These are phyloP conservation scores for Panaeolus cyanescens DNA, from an alignment of 768 basidiomycete species.

Conservation along the genomic window DNA sequence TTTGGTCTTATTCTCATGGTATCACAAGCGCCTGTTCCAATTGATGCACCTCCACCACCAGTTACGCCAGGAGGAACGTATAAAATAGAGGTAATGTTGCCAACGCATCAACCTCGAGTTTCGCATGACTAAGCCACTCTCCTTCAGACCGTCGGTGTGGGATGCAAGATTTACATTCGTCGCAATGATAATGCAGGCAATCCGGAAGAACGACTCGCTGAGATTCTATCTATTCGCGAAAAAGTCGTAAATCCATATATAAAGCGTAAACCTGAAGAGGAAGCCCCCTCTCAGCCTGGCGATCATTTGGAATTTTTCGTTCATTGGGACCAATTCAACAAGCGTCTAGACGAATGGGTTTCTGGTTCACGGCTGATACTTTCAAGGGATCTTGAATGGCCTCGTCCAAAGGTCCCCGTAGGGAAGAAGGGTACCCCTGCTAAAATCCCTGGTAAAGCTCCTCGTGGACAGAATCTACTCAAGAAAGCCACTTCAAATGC, in stretches of 20 bases:
- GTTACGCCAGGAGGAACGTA: slow-evolving; percentile 78
- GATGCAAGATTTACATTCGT: slow-evolving; percentile 93
- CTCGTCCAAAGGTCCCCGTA: slow-evolving; percentile 73
- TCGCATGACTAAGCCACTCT: slow-evolving; percentile 32
- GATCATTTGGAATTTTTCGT: slow-evolving; percentile 95
- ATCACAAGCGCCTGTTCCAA: slow-evolving; percentile 39
- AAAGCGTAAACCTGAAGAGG: slow-evolving; percentile 49
- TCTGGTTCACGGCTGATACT: slow-evolving; percentile 84
- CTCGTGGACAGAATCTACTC: slow-evolving; percentile 58
- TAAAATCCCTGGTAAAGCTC: slow-evolving; percentile 66
- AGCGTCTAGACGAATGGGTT: slow-evolving; percentile 98
- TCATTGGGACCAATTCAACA: slow-evolving; percentile 99
- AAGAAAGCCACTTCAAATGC: slow-evolving; percentile 74
- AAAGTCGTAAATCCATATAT: slow-evolving; percentile 69
- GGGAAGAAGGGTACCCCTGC: slow-evolving; percentile 53
- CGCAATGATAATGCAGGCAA: slow-evolving; percentile 76
- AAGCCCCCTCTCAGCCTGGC: slow-evolving; percentile 50
- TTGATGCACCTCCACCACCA: slow-evolving; percentile 57
- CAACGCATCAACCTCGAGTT: slow-evolving; percentile 16
- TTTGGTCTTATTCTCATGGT: slow-evolving; percentile 28
- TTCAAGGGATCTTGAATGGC: slow-evolving; percentile 90
- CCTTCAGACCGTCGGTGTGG: slow-evolving; percentile 74
- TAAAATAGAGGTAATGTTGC: slow-evolving; percentile 62
- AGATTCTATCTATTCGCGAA: slow-evolving; percentile 94
- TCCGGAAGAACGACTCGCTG: slow-evolving; percentile 89